These are phyloP conservation scores for Coemansia erecta DNA, from an alignment of 192 early-diverging fungal genomes.

Conservation along the genomic window DNA sequence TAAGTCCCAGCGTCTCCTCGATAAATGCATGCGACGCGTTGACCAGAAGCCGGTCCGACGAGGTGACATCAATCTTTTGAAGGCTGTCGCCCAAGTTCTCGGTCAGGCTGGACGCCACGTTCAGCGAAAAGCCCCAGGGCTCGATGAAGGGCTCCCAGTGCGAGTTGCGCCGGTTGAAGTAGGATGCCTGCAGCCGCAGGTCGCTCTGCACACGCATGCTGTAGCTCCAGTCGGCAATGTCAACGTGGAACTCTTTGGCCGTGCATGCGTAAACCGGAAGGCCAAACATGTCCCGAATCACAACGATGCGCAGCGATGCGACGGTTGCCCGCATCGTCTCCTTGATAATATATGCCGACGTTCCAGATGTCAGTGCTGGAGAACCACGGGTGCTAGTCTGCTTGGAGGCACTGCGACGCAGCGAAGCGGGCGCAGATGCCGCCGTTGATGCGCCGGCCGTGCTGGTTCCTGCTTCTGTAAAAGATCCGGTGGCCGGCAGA, in stretches of 20 bases:
- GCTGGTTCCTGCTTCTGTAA: no score
- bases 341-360: slow-evolving; percentile 30
- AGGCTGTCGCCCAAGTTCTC: slow-evolving; percentile 12
- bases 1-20: slow-evolving; percentile 62
- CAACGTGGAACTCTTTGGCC: slow-evolving; percentile 75
- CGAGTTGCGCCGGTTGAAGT: slow-evolving; percentile 95
- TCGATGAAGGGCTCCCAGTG: slow-evolving; percentile 98
- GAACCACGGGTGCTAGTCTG: slow-evolving; percentile 7
- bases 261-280: slow-evolving; percentile 87
- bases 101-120: slow-evolving; percentile 28
- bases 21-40: slow-evolving; percentile 85
- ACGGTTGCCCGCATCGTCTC: slow-evolving; percentile 48
- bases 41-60: slow-evolving; percentile 73
- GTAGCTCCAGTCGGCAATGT: slow-evolving; percentile 83
- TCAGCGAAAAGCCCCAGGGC: slow-evolving; percentile 75
- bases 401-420: slow-evolving; percentile 3
- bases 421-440: background rate
- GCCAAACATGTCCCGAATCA: slow-evolving; percentile 94
- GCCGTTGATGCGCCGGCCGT: background rate
- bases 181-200: slow-evolving; percentile 76
- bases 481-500: no score
- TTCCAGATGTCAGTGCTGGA: background rate
- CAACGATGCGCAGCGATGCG: slow-evolving; percentile 57
- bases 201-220: slow-evolving; percentile 64
- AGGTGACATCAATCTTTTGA: slow-evolving; percentile 63